A percentile compares a stretch with the other conserved stretches of the same genome.
These are phyloP conservation scores for Magnaporthiopsis rhizophila DNA, from an alignment of 2,329 filamentous ascomycete species.

Conservation along the genomic window DNA sequence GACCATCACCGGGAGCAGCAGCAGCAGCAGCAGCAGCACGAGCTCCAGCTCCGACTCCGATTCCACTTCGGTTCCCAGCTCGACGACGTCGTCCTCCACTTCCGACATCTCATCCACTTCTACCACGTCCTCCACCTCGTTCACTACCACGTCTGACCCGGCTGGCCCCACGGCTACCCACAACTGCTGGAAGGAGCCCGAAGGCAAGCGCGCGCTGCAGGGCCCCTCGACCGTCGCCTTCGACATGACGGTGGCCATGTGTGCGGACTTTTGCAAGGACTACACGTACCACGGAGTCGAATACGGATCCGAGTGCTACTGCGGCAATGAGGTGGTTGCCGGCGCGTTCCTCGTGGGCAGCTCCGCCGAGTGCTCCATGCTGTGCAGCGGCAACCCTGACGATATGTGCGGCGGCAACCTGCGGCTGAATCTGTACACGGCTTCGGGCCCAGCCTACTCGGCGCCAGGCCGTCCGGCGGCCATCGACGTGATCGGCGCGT, in stretches of 20 bases:
- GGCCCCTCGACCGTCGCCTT: constrained; percentile 8
- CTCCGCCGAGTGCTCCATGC: constrained; percentile 14
- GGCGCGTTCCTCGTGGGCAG: constrained; percentile 10
- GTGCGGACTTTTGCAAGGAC: constrained; percentile 22
- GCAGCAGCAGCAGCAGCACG: background rate
- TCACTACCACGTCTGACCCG: background rate
- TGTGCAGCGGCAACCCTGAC: constrained; percentile 16
- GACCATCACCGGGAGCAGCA: background rate
- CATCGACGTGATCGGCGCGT: background rate
- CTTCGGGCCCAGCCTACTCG: background rate
- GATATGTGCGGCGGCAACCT: constrained; percentile 18
- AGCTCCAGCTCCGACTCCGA: background rate
- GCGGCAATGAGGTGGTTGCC: constrained; percentile 15
- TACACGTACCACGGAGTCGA: constrained; percentile 30
- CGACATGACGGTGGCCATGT: constrained; percentile 30
- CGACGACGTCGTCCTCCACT: no score
- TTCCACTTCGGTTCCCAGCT: background rate
- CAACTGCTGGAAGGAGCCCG: constrained; percentile 4
- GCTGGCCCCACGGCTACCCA: background rate
- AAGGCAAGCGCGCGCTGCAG: constrained; percentile 3
- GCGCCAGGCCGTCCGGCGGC: background rate
- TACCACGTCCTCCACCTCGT: background rate
- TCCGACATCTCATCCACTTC: no score
- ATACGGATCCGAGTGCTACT: constrained; percentile 27
- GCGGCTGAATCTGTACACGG: constrained; percentile 14